phyloP scores from a whole-genome alignment of 164 flowering plant species.

The Dillenia suffruticosa region DNA sequence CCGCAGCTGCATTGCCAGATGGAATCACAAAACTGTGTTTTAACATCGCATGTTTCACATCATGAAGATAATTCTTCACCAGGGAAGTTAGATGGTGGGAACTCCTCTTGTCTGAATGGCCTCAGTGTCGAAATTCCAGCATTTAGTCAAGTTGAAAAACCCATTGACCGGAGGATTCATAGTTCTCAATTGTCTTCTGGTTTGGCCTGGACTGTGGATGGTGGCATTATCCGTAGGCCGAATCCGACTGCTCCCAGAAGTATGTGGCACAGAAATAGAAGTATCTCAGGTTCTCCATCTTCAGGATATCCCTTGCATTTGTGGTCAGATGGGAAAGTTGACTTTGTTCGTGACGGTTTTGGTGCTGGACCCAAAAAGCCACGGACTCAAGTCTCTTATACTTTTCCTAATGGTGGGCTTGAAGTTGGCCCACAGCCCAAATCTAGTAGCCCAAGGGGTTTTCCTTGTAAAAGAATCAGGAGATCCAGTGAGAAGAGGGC shows the following conservation, averaged over 20 bases:
- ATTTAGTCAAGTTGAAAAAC: constrained; percentile 24
- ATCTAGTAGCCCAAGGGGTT: constrained; percentile 38
- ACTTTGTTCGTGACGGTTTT: constrained; percentile 34
- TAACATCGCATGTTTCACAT: constrained; percentile 13
- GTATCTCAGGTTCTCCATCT: constrained; percentile 34
- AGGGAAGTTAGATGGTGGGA: constrained; percentile 15
- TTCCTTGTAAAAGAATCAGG: constrained; percentile 54
- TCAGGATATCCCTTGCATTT: constrained; percentile 38
- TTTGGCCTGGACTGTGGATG: constrained; percentile 37
- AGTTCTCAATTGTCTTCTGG: constrained; percentile 26
- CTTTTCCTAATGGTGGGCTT: constrained; percentile 54
- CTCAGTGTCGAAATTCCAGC: constrained; percentile 46
- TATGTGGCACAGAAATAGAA: constrained; percentile 43
- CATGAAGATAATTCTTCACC: constrained; percentile 15
- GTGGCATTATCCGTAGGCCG: constrained; percentile 37
- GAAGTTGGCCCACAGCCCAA: constrained; percentile 52
- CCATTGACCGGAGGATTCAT: constrained; percentile 24
- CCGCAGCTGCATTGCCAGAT: constrained; percentile 7
- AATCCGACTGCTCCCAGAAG: constrained; percentile 72
- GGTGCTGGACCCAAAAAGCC: constrained; percentile 72
- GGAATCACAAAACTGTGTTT: constrained; percentile 1
- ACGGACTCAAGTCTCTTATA: constrained; percentile 70
- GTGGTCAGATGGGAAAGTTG: constrained; percentile 54
- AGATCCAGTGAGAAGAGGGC: constrained; percentile 49
- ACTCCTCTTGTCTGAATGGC: constrained; percentile 27